Percentiles rank a stretch among this genome's conserved stretches.
These are phyloP conservation scores for Suillus bovinus DNA, from an alignment of 768 basidiomycete genomes.

Conservation along the genomic window DNA sequence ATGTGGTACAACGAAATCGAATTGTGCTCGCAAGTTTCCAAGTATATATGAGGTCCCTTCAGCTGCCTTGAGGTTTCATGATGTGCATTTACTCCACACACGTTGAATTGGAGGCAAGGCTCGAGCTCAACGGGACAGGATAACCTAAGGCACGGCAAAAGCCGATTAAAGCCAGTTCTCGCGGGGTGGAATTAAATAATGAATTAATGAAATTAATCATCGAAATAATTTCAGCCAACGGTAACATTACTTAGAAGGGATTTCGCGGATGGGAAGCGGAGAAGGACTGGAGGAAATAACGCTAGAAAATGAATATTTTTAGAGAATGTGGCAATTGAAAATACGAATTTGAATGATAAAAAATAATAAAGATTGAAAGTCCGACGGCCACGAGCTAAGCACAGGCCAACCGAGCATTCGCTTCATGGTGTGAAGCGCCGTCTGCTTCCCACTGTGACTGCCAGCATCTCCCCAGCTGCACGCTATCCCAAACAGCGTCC, in stretches of 20 bases:
- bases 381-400: constrained; percentile 19
- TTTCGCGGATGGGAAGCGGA: background rate
- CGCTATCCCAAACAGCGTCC: constrained; percentile 38
- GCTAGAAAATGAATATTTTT: constrained; percentile 8
- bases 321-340: constrained; percentile 9
- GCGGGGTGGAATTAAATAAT: constrained; percentile 1
- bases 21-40: background rate
- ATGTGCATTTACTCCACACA: constrained; percentile 1
- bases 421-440: constrained; percentile 42
- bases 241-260: background rate
- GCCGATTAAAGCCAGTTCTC: background rate
- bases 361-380: constrained; percentile 28
- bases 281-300: background rate
- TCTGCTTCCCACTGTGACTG: constrained; percentile 60
- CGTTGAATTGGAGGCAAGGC: background rate
- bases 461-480: constrained; percentile 43
- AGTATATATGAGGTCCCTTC: background rate
- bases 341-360: constrained; percentile 22
- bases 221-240: background rate
- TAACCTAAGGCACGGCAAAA: background rate
- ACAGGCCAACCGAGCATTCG: constrained; percentile 10
- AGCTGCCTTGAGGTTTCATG: background rate
- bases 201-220: constrained; percentile 3
- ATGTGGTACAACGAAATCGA: constrained; percentile 1
- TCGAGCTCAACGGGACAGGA: background rate